These are phyloP conservation scores for Paraconiothyrium brasiliense DNA, from an alignment of 2,329 filamentous ascomycete species.

Conservation along the genomic window DNA sequence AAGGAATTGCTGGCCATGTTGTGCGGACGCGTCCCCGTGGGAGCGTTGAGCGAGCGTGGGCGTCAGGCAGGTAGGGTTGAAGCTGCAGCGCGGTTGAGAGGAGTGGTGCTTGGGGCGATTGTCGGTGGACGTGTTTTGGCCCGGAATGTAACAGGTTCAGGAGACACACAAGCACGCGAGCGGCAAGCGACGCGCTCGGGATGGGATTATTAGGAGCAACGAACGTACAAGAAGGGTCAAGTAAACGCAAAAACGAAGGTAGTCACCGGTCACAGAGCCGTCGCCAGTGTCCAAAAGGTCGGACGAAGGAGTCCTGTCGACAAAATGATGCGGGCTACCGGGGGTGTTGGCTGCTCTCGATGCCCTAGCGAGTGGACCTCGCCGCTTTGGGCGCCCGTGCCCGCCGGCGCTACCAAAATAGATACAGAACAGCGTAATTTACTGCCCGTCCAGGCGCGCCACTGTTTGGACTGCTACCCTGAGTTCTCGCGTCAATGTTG, in stretches of 20 bases:
- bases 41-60: constrained; percentile 44
- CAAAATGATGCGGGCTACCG: constrained; percentile 25
- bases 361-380: constrained; percentile 12
- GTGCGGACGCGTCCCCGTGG: constrained; percentile 50
- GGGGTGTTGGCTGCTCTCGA: constrained; percentile 10
- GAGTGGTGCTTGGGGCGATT: constrained; percentile 7
- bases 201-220: constrained; percentile 39
- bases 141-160: constrained; percentile 36
- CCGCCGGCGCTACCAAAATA: constrained; percentile 10
- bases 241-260: constrained; percentile 42
- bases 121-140: constrained; percentile 23
- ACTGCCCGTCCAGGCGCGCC: not conserved
- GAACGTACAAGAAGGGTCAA: constrained; percentile 33
- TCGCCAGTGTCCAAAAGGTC: constrained; percentile 32
- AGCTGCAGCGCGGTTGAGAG: constrained; percentile 19
- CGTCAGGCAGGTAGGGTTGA: constrained; percentile 30
- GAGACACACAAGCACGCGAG: constrained; percentile 28
- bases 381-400: constrained; percentile 7
- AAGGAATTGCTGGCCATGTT: constrained; percentile 67
- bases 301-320: constrained; percentile 26
- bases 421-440: constrained; percentile 12
- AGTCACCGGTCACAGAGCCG: constrained; percentile 25
- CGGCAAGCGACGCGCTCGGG: constrained; percentile 16
- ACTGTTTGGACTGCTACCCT: not conserved
- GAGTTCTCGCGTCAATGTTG: not conserved